Evolutionary conservation across 257 asterid genomes (phyloP), one percentile per base, ranked within the genome.

Genomic region (Salvia miltiorrhiza): DNA sequence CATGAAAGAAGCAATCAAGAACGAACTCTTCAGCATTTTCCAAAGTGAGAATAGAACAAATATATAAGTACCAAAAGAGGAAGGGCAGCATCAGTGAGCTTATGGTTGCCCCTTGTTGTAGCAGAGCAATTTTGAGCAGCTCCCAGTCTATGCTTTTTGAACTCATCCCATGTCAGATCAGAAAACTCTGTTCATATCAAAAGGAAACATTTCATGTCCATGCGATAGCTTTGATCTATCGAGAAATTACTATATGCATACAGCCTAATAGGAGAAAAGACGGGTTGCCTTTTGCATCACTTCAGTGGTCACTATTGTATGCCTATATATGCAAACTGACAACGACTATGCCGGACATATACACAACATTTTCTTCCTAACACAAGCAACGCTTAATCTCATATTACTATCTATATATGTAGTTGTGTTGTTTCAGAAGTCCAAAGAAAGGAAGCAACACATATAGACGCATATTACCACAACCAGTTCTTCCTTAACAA

Each of bases 101-200:
- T 84, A 85, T 89, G 97, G 72, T 77, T 94, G 71, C 97, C 95
- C 73, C 61, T 89, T 17, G 74, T 68, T 52, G 99, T 94, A 53
- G 99, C 99, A 39, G 97, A 94, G 78, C 99, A 94, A 82, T 94
- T 91, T 73, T 94, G 97, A 76, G 99, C 86, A 56, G 97, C 99
- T 71, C 99, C 99, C 74, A 94, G 62, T 69, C 67, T 80, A 41
- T 89, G 87, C 65, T 57, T 81, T 7, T 77, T 87, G 86, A 94
- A 94, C 82, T 94, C 99, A 1, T 89, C 93, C 99, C 99, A 94
- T 14, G 97, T 89, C 94, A 91, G 23, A 74, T 94, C 99, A 73
- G 96, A 52, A 77, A 89, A 94, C 81, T 77, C 97, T 93, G 87
- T 75, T 67, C 76, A 68, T 56, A 56, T 48, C 2, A 6, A 45